phyloP scores from a whole-genome alignment of 2,329 filamentous ascomycete species.

The Zymoseptoria ardabiliae region DNA sequence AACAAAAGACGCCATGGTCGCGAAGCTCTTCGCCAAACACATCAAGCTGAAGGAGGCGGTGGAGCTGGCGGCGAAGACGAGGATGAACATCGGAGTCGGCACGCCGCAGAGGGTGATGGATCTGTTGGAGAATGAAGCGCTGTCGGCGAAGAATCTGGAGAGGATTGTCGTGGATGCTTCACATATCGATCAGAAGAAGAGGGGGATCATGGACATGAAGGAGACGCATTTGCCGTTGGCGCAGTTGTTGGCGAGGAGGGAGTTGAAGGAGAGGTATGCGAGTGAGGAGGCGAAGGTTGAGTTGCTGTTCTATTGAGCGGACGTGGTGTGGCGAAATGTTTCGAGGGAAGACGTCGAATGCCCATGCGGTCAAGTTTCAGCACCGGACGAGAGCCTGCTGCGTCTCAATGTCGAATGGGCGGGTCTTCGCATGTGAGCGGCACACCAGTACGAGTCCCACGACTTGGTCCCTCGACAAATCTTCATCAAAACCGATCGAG shows the following conservation, averaged over 20 bases:
- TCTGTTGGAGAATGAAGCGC: constrained; percentile 69
- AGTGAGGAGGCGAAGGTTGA: constrained; percentile 45
- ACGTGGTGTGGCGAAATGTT: too few species aligned
- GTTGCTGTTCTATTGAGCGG: constrained; percentile 56
- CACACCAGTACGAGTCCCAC: too few species aligned
- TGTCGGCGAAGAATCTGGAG: constrained; percentile 65
- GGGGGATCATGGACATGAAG: constrained; percentile 90
- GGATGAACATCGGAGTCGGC: constrained; percentile 79
- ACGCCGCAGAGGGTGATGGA: constrained; percentile 79
- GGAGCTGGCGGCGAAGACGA: constrained; percentile 59
- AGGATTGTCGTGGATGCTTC: constrained; percentile 84
- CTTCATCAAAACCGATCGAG: too few species aligned
- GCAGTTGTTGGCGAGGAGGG: constrained; percentile 61
- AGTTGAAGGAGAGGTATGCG: constrained; percentile 64
- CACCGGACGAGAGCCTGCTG: too few species aligned
- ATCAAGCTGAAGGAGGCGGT: constrained; percentile 90
- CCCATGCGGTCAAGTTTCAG: too few species aligned
- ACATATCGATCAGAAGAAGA: constrained; percentile 89
- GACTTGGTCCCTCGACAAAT: too few species aligned
- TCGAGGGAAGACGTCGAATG: neutral
- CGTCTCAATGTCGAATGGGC: too few species aligned
- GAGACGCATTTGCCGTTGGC: constrained; percentile 79
- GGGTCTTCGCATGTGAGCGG: too few species aligned
- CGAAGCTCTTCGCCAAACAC: constrained; percentile 96
- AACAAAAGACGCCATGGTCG: constrained; percentile 67